Conservation (phyloP, 169 alveolate genomes). For the Theileria parva region DNA sequence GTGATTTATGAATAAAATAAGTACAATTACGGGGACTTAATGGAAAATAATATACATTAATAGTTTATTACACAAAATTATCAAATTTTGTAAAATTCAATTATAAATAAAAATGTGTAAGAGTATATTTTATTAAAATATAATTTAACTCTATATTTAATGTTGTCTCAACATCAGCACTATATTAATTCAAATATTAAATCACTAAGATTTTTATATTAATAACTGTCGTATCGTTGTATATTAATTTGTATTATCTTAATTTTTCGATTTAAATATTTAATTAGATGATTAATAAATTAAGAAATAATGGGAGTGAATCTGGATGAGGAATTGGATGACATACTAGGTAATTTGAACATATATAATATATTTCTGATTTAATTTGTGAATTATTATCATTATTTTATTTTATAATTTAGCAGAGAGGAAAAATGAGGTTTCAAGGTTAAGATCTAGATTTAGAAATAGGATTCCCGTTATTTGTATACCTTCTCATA, state of each 20-base stretch:
- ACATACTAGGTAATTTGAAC: constrained; percentile 10
- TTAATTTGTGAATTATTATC: not conserved
- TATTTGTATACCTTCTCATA: constrained; percentile 79
- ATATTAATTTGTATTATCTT: not conserved
- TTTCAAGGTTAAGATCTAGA: constrained; percentile 79
- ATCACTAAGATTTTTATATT: not conserved
- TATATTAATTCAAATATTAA: not conserved
- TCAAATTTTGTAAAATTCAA: too few species aligned
- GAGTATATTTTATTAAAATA: too few species aligned
- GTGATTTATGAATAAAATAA: too few species aligned
- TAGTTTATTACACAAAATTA: too few species aligned
- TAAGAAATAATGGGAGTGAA: constrained; percentile 1
- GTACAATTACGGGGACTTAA: too few species aligned
- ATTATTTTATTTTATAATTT: not conserved
- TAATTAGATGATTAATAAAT: not conserved
- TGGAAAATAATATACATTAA: too few species aligned
- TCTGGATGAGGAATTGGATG: constrained; percentile 31
- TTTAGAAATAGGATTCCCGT: constrained; percentile 90
- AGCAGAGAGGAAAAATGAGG: constrained; percentile 83
- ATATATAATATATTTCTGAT: not conserved
- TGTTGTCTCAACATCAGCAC: not conserved
- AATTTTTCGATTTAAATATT: not conserved
- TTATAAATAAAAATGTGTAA: too few species aligned
- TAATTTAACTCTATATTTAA: too few species aligned
- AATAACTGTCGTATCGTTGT: not conserved